Percentiles rank a stretch among this genome's conserved stretches.
phyloP scores from a whole-genome alignment of 768 basidiomycete species.

The Boletus vermiculosoides region DNA sequence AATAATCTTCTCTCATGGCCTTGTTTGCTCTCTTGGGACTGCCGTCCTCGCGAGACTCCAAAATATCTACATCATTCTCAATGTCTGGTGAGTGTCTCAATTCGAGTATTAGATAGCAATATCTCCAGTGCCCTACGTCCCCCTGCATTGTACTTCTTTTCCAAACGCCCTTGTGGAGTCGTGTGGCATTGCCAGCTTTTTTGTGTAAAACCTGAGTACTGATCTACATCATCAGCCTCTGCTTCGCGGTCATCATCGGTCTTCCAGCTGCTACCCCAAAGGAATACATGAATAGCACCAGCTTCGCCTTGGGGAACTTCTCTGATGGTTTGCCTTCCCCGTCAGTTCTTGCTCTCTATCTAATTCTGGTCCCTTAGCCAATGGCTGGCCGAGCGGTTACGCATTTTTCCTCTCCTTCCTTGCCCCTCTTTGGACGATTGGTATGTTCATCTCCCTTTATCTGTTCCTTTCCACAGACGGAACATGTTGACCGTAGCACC shows the following conservation, averaged over 20 bases:
- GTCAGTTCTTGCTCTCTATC: background rate
- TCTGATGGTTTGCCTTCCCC: slow-evolving; percentile 46
- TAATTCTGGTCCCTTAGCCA: slow-evolving; percentile 23
- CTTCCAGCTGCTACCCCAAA: slow-evolving; percentile 62
- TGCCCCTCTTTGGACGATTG: slow-evolving; percentile 48
- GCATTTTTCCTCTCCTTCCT: slow-evolving; percentile 52
- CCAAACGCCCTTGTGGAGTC: no score
- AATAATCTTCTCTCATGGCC: slow-evolving; percentile 58
- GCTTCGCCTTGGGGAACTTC: slow-evolving; percentile 62
- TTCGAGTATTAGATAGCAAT: background rate
- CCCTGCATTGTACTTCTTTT: background rate
- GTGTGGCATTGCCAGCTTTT: no score
- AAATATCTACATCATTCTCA: slow-evolving; percentile 66
- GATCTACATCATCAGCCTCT: slow-evolving; percentile 12
- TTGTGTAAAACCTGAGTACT: background rate
- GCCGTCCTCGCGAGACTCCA: slow-evolving; percentile 66
- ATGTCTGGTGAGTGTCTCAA: slow-evolving; percentile 51
- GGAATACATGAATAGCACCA: slow-evolving; percentile 57
- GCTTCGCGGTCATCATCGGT: slow-evolving; percentile 53
- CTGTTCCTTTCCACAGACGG: background rate
- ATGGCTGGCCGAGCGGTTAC: slow-evolving; percentile 48
- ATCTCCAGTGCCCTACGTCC: no score
- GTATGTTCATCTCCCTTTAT: slow-evolving; percentile 22
- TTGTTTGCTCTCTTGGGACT: slow-evolving; percentile 69
- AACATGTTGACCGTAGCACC: background rate